Evolutionary conservation across 345 rosid genomes (phyloP), one percentile per base, ranked within the genome.

Genomic region (Bruguiera gymnorhiza): DNA sequence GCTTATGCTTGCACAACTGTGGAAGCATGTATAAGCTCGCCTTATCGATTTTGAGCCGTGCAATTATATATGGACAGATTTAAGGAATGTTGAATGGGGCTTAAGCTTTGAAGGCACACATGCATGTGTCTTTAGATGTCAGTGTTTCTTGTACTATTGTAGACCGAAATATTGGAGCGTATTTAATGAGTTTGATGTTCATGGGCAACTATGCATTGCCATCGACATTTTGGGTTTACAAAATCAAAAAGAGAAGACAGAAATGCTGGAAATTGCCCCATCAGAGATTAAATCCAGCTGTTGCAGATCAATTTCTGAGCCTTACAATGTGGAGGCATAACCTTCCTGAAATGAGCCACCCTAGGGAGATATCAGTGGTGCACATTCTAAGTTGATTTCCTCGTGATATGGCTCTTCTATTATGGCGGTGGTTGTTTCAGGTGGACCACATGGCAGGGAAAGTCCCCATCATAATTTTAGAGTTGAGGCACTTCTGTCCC

Each of bases 171-270:
- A 60, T 0, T 56, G 18, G 65, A 60, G 43, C 39, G 30, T 15
- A 46, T 6, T 26, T 5, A 30, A 18, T 7, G 54, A 4, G 2
- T 18, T 18, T 20, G 54, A 11, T 10, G 30, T 29, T 65, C 27
- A 60, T 6, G 71, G 65, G 60, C 15, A 52, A 52, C 48, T 19
- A 27, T 50, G 32, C 37, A 51, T 32, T 74, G 65, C 62, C 66
- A 53, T 65, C 69, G 59, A 75, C 63, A 39, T 15, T 57, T 51
- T 8, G 26, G 50, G 55, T 51, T 36, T 63, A 75, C 27, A 37
- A 61, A 76, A 79, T 73, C 77, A 78, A 70, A 61, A 71, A 32
- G 70, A 74, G 78, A 71, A 65, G 71, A 74, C 81, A 80, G 24
- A 55, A 73, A 76, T 65, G 54, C 51, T 39, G 71, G 75, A 73